Evolutionary conservation across 345 rosid genomes (phyloP).

Genomic region (Eutrema heterophyllum): DNA sequence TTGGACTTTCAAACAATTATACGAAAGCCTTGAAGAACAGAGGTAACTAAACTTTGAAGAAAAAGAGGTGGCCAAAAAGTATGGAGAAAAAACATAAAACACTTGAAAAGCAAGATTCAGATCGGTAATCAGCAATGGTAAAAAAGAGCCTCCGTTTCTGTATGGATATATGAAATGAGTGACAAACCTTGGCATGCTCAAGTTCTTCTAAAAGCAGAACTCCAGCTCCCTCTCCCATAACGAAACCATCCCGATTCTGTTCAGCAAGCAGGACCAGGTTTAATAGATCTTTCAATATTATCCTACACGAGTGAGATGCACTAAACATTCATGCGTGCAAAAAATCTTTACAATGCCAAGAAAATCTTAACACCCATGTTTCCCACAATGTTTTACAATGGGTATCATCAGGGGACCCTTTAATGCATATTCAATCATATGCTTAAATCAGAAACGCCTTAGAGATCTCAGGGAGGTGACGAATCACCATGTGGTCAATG

Average conservation of each 20-base stretch:
- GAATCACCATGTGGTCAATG: background rate
- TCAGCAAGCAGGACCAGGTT: slow-evolving; percentile 5
- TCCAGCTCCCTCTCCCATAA: slow-evolving; percentile 98
- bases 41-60: background rate
- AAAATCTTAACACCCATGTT: background rate
- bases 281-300: background rate
- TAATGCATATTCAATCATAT: background rate
- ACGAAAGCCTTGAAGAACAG: background rate
- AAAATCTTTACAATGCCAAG: background rate
- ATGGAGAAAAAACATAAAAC: background rate
- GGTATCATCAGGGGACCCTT: background rate
- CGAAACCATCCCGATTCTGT: slow-evolving; percentile 95
- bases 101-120: background rate
- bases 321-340: too few species aligned
- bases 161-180: background rate
- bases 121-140: too few species aligned
- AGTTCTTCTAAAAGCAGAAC: slow-evolving; percentile 90
- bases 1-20: background rate
- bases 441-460: background rate
- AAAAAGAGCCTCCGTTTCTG: background rate
- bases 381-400: background rate
- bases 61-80: background rate
- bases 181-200: slow-evolving; percentile 87
- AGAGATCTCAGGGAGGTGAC: background rate
- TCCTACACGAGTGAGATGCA: background rate